These are phyloP conservation scores for Mycena venus DNA, from an alignment of 768 basidiomycete species.

Conservation along the genomic window DNA sequence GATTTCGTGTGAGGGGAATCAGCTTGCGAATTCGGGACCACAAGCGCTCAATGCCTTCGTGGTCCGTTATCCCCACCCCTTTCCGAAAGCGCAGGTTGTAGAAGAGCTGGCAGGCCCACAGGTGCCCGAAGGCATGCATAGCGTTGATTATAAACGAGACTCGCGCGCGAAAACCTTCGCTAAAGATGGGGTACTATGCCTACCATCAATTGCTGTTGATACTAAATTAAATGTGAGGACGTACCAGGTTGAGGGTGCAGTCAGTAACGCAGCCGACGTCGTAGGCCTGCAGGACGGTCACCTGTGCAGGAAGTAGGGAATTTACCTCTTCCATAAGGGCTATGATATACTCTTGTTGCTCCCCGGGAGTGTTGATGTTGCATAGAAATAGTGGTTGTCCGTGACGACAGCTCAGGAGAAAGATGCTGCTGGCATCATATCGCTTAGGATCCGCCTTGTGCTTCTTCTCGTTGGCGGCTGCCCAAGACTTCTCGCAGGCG, in stretches of 20 bases:
- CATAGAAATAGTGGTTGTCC: conserved; percentile 53
- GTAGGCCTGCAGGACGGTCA: conserved; percentile 44
- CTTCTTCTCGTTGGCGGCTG: conserved; percentile 48
- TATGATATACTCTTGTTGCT: conserved; percentile 55
- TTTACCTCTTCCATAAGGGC: conserved; percentile 48
- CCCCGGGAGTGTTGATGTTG: conserved; percentile 56
- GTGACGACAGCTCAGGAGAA: conserved; percentile 54
- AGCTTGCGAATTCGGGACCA: conserved; percentile 47
- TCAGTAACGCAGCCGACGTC: conserved; percentile 51
- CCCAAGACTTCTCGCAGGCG: conserved; percentile 28
- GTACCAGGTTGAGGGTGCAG: conserved; percentile 33
- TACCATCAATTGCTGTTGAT: too few species aligned
- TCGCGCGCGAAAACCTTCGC: conserved; percentile 26
- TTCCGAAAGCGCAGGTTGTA: conserved; percentile 47
- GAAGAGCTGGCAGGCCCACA: conserved; percentile 50
- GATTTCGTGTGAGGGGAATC: conserved; percentile 31
- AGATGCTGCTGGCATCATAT: conserved; percentile 51
- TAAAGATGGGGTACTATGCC: conserved; percentile 13
- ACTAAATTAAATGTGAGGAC: too few species aligned
- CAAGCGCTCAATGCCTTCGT: conserved; percentile 49
- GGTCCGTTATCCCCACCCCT: conserved; percentile 50
- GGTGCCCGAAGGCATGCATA: conserved; percentile 52
- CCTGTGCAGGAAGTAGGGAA: conserved; percentile 39
- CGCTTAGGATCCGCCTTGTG: conserved; percentile 38
- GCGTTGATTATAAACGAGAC: conserved; percentile 44